These are phyloP conservation scores for Thinopyrum obtusiflorum DNA, from an alignment of 202 grass and related monocot species.

Conservation along the genomic window DNA sequence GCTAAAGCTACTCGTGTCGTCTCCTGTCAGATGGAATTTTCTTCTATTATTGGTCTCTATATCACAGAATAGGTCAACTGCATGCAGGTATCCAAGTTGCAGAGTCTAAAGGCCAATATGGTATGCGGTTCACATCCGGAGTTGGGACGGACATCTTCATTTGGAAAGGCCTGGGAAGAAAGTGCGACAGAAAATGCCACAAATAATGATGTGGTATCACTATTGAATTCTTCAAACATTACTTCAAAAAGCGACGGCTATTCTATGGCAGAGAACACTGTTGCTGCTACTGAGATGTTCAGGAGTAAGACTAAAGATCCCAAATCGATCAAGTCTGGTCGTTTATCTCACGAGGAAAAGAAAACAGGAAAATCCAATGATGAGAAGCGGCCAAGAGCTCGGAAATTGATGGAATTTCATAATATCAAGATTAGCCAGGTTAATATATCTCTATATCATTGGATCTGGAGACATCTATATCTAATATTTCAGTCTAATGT, in stretches of 20 bases:
- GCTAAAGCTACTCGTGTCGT: not conserved
- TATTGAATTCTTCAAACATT: constrained; percentile 45
- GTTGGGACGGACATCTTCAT: constrained; percentile 77
- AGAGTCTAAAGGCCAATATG: constrained; percentile 81
- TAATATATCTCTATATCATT: constrained; percentile 25
- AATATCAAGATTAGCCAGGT: constrained; percentile 99
- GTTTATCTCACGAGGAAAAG: constrained; percentile 81
- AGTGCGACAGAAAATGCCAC: constrained; percentile 47
- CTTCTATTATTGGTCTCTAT: not conserved
- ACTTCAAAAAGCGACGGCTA: constrained; percentile 61
- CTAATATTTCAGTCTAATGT: constrained; percentile 25
- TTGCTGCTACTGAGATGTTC: constrained; percentile 43
- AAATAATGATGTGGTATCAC: constrained; percentile 64
- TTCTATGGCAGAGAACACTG: constrained; percentile 50
- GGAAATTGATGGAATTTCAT: constrained; percentile 88
- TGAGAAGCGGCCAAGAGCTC: constrained; percentile 69
- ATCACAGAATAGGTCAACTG: constrained; percentile 11
- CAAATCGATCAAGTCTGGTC: constrained; percentile 64
- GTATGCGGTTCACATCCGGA: constrained; percentile 79
- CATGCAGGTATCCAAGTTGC: constrained; percentile 73
- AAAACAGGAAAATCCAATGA: constrained; percentile 78
- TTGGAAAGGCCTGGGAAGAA: constrained; percentile 76
- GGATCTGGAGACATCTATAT: constrained; percentile 27
- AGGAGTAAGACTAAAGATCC: constrained; percentile 84
- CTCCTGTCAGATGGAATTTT: constrained; percentile 6